Evolutionary conservation across 495 filamentous ascomycete species (phyloP), one percentile per base, ranked within the genome.

Genomic region (Pyrenula massariospora): DNA sequence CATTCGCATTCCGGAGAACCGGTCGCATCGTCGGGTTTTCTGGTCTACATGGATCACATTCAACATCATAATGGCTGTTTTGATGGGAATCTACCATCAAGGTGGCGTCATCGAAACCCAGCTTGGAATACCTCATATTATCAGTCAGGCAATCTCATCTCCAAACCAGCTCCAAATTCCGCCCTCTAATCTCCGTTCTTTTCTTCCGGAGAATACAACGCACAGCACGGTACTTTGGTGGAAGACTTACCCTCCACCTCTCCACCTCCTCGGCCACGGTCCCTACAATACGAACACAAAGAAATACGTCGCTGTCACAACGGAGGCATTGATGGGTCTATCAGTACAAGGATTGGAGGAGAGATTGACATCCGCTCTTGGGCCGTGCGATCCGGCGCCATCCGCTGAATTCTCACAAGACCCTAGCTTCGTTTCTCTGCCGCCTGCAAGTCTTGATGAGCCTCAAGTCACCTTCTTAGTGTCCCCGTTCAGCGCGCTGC

Each of bases 31-130:
- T 15, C 75, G 74, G 20, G 52, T 81, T 8, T 93, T 88, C 78
- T 68, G 86, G 24, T 74, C 62, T 0, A 56, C 75, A 1, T 98
- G 93, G 93, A 73, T 95, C 21, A 60, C 83, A 54, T 97, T 98
- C 71, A 98, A 98, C 67, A 66, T 79, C 25, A 57, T 78, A 2
- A 72, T 95, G 50, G 94, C 89, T 20, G 69, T 86, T 8, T 71
- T 97, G 21, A 94, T 97, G 87, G 93, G 93, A 3, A 67, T 87
- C 8, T 97, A 93, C 63, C 93, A 98, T 68, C 93, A 98, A 74
- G 93, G 88, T 24, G 93, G 93, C 24, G 80, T 98, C 23, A 79
- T 97, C 2, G 90, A 90, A 11, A 80, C 84, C 8, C 93, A 98
- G 63, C 66, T 81, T 10, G 78, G 72, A 25, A 73, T 77, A 48